phyloP scores from a whole-genome alignment of 768 basidiomycete genomes.

The Tubosaeta sp. region DNA sequence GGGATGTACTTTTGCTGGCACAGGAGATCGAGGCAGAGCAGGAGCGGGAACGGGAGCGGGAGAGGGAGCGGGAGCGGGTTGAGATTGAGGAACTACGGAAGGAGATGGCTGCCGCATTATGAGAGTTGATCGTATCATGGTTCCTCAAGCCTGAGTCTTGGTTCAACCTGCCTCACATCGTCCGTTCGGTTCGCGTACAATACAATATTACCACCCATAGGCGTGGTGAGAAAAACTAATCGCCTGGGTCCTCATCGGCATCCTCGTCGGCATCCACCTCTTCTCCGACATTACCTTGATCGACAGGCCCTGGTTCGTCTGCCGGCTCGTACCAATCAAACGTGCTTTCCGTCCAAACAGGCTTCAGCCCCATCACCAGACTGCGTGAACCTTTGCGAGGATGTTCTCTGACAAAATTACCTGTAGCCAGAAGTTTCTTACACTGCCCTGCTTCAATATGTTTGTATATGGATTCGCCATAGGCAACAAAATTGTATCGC shows the following conservation, averaged over 20 bases:
- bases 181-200: no score
- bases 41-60: slow-evolving; percentile 36
- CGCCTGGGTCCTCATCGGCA: no score
- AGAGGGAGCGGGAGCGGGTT: slow-evolving; percentile 30
- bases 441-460: neutral
- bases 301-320: no score
- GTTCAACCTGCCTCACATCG: no score
- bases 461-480: neutral
- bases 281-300: no score
- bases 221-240: no score
- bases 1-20: slow-evolving; percentile 55
- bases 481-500: neutral
- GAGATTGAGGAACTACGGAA: no score
- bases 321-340: neutral
- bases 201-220: no score
- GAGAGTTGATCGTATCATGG: no score
- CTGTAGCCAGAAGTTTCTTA: neutral
- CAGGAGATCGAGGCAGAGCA: slow-evolving; percentile 35
- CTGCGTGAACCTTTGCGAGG: neutral
- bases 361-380: neutral
- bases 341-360: neutral
- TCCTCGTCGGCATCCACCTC: no score
- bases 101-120: no score
- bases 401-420: neutral
- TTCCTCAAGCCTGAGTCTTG: no score